A percentile compares a stretch with the other conserved stretches of the same genome.
Conservation (phyloP, 2,329 filamentous ascomycete genomes). For the Hypocrella siamensis region DNA sequence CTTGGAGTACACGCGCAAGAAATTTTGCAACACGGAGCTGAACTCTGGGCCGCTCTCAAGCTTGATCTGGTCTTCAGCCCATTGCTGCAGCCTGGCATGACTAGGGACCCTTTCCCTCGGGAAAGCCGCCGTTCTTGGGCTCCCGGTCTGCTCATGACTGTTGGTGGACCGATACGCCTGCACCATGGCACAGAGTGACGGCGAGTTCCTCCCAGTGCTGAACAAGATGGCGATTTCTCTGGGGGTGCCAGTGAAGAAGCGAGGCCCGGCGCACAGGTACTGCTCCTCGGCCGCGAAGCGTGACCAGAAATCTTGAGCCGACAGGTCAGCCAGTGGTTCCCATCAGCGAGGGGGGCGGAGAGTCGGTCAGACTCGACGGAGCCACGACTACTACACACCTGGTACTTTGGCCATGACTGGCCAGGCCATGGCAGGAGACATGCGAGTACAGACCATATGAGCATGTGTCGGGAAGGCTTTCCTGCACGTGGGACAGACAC, state of each 20-base stretch:
- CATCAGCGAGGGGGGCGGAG: slow-evolving; percentile 5
- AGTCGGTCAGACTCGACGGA: slow-evolving; percentile 1
- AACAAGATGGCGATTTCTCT: slow-evolving; percentile 21
- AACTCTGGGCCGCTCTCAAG: slow-evolving; percentile 17
- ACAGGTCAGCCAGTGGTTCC: neutral
- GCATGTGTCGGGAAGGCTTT: slow-evolving; percentile 24
- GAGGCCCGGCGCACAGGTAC: slow-evolving; percentile 16
- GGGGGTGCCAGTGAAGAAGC: slow-evolving; percentile 20
- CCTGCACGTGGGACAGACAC: slow-evolving; percentile 24
- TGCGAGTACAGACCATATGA: slow-evolving; percentile 23
- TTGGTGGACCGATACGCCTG: slow-evolving; percentile 20
- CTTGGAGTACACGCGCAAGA: slow-evolving; percentile 19
- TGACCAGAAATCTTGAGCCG: slow-evolving; percentile 20
- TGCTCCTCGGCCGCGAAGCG: slow-evolving; percentile 17
- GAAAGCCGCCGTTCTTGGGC: slow-evolving; percentile 19
- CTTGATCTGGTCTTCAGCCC: slow-evolving; percentile 22
- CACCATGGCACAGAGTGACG: slow-evolving; percentile 21
- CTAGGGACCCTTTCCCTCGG: slow-evolving; percentile 20
- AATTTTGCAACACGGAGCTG: slow-evolving; percentile 18
- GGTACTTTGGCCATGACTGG: slow-evolving; percentile 21
- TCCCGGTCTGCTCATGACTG: slow-evolving; percentile 12
- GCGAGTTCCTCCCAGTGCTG: slow-evolving; percentile 18
- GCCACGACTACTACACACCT: slow-evolving; percentile 16
- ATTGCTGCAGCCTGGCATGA: slow-evolving; percentile 17
- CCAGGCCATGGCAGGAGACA: slow-evolving; percentile 19